phyloP scores from a whole-genome alignment of 805 yeast genomes.

The Zygosaccharomyces bisporus region DNA sequence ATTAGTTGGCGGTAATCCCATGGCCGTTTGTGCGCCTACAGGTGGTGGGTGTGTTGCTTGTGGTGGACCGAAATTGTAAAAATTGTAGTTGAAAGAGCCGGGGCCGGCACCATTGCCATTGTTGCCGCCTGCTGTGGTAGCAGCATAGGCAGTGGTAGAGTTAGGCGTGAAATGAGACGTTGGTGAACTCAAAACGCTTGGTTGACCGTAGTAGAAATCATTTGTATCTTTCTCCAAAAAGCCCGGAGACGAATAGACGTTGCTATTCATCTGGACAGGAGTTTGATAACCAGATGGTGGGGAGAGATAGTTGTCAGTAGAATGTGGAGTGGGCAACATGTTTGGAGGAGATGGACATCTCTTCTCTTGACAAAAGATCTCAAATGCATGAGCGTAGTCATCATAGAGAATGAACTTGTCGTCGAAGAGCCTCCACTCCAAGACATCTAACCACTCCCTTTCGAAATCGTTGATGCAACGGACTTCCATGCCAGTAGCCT shows the following conservation, averaged over 20 bases:
- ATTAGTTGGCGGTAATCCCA: constrained; percentile 6
- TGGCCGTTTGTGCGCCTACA: constrained; percentile 1
- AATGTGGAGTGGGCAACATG: constrained; percentile 17
- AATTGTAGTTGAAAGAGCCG: constrained; percentile 20
- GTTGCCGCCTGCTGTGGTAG: constrained; percentile 3
- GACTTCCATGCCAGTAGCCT: constrained; percentile 81
- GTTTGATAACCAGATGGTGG: constrained; percentile 28
- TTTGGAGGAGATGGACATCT: constrained; percentile 16
- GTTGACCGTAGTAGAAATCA: constrained; percentile 19
- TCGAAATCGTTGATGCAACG: constrained; percentile 61
- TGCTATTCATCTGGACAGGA: constrained; percentile 17
- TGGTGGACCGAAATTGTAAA: constrained; percentile 21
- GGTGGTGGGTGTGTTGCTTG: constrained; percentile 1
- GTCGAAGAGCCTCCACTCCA: constrained; percentile 57
- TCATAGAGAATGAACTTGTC: constrained; percentile 29
- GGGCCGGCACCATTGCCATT: constrained; percentile 5
- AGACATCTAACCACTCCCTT: constrained; percentile 59
- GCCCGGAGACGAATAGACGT: constrained; percentile 25
- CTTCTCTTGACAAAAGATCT: constrained; percentile 23
- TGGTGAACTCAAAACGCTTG: constrained; percentile 16
- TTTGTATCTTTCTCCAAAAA: constrained; percentile 23
- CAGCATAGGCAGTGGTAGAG: constrained; percentile 16
- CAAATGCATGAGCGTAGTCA: constrained; percentile 26
- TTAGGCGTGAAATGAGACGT: constrained; percentile 13
- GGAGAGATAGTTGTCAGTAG: constrained; percentile 16